phyloP scores from a whole-genome alignment of 495 filamentous ascomycete genomes.

The Lepidopterella palustris region DNA sequence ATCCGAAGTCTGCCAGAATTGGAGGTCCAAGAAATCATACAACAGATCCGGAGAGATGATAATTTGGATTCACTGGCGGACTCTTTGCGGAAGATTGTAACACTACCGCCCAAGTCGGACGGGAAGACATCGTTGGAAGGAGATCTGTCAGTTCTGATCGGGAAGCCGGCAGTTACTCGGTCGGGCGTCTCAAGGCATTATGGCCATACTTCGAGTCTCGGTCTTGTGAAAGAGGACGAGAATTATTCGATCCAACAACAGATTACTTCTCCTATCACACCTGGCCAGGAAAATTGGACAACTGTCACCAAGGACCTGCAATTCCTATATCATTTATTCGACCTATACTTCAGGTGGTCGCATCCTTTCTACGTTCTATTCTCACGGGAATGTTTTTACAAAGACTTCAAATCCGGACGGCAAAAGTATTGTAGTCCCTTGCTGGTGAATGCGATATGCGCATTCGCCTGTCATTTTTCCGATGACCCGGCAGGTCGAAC shows the following conservation, averaged over 20 bases:
- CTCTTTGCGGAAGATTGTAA: slow-evolving; percentile 30
- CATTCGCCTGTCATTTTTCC: slow-evolving; percentile 68
- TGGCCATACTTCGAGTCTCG: slow-evolving; percentile 24
- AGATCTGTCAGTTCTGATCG: slow-evolving; percentile 36
- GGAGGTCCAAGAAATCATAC: slow-evolving; percentile 41
- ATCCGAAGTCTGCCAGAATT: slow-evolving; percentile 41
- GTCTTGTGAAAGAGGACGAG: slow-evolving; percentile 28
- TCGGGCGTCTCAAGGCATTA: slow-evolving; percentile 20
- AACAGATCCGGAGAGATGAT: slow-evolving; percentile 36
- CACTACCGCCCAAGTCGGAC: slow-evolving; percentile 21
- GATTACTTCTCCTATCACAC: not conserved
- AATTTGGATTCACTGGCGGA: slow-evolving; percentile 38
- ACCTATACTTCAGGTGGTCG: slow-evolving; percentile 76
- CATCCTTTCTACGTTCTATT: slow-evolving; percentile 69
- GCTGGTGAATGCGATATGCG: slow-evolving; percentile 68
- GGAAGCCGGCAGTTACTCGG: slow-evolving; percentile 21
- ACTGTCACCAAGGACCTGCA: slow-evolving; percentile 49
- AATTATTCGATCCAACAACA: slow-evolving; percentile 20
- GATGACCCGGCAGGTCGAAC: slow-evolving; percentile 55
- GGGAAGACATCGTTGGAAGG: slow-evolving; percentile 27
- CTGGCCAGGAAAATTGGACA: slow-evolving; percentile 48
- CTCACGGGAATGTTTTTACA: slow-evolving; percentile 63
- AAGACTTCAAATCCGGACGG: slow-evolving; percentile 52
- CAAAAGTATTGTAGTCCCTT: slow-evolving; percentile 63
- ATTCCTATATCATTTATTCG: slow-evolving; percentile 57